Base-by-base conservation (phyloP, 1,139 yeast species). In the Pichia sp. region DNA sequence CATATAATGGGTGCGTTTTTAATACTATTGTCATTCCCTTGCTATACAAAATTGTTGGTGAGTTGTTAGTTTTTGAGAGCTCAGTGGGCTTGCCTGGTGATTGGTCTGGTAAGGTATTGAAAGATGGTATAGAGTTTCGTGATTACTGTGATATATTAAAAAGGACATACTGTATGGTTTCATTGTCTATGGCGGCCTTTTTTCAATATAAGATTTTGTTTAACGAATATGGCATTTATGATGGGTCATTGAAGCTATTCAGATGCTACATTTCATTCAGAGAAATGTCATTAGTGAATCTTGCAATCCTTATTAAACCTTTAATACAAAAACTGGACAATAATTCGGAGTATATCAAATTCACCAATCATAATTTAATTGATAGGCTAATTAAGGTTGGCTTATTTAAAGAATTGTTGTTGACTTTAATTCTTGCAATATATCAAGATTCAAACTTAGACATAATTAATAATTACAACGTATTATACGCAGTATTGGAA, bases 391-490 rank as follows among this genome's bases (percentile, higher is more conserved):
- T 53, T 4, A 46, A 56, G 9, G 49, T 46, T 8, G 59, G 57
- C 0, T 34, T 56, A 7, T 46, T 56, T 16, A 56, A 58, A 31
- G 61, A 57, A 37, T 42, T 60, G 2, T 23, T 60, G 28, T 40
- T 61, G 26, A 52, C 57, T 9, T 46, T 62, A 11, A 53, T 62
- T 9, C 36, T 62, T 35, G 56, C 60, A 6, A 52, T 62, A 32
- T 55, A 57, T 39, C 60, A 57, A 35, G 66, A 63, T 45, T 58
- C 60, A 33, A 42, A 50, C 39, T 43, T 58, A 22, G 59, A 60
- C 38, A 53, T 62, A 9, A 41, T 58, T n/a, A 57, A 57, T 38
- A 62, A 63, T 41, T 58, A 55, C 37, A 51, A 49, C 39, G 23
- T 55, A 10, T 39, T 61, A 12, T 58, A 53, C 46, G 42, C 46